Evolutionary conservation across 2,329 filamentous ascomycete genomes (phyloP).

Genomic region (Hyphodiscus sp.): DNA sequence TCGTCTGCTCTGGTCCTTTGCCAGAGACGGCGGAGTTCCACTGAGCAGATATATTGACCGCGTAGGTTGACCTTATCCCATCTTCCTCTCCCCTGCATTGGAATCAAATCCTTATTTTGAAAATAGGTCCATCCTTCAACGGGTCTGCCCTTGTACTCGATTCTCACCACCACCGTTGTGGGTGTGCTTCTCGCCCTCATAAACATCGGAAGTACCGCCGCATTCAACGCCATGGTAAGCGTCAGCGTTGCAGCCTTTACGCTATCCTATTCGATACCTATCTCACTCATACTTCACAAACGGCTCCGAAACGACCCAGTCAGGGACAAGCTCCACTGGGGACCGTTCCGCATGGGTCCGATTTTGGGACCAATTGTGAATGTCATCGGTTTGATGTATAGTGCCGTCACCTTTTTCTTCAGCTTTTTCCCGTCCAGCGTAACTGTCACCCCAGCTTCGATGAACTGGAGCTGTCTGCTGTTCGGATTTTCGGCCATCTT

Average conservation of each 20-base stretch:
- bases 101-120: background rate
- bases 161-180: conserved; percentile 29
- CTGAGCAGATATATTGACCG: background rate
- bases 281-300: conserved; percentile 35
- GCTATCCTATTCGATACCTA: conserved; percentile 37
- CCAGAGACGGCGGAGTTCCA: conserved; percentile 30
- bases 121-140: conserved; percentile 17
- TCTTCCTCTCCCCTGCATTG: background rate
- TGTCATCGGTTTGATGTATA: background rate
- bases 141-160: conserved; percentile 17
- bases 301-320: background rate
- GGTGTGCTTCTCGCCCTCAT: conserved; percentile 32
- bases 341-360: background rate
- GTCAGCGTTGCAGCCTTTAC: conserved; percentile 34
- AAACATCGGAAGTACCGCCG: conserved; percentile 35
- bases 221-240: conserved; percentile 38
- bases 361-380: background rate
- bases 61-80: background rate
- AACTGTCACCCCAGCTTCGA: background rate
- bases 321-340: background rate
- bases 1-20: conserved; percentile 37
- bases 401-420: background rate
- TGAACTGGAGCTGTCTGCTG: conserved; percentile 1
- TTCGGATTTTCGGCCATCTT: background rate
- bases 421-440: conserved; percentile 1